Conservation (phyloP, 352 stramenopile species). For the Phytophthora tubulina region DNA sequence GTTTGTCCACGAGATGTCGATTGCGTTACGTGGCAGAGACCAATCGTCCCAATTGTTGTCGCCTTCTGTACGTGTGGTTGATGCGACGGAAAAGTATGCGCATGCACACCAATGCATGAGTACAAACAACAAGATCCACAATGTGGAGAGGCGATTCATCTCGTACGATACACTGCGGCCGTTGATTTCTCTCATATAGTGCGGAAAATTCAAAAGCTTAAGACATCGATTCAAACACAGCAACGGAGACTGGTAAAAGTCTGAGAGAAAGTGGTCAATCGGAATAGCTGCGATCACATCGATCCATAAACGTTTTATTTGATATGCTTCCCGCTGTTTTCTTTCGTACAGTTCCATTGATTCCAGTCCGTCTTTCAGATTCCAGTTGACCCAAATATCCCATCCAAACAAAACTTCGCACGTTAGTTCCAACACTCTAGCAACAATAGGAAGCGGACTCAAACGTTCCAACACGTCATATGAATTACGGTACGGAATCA, state of each 20-base stretch:
- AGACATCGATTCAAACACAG: constrained; percentile 56
- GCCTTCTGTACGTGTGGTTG: background rate
- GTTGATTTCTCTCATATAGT: constrained; percentile 65
- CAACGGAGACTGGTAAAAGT: constrained; percentile 52
- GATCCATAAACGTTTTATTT: constrained; percentile 43
- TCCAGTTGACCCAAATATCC: constrained; percentile 75
- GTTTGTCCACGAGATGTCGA: constrained; percentile 13
- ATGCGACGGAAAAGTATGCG: constrained; percentile 50
- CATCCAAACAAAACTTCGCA: constrained; percentile 58
- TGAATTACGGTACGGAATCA: constrained; percentile 51
- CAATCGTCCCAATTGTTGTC: constrained; percentile 52
- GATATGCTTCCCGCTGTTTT: constrained; percentile 49
- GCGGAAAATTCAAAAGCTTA: constrained; percentile 61
- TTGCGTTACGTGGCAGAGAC: constrained; percentile 37
- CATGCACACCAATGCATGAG: constrained; percentile 65
- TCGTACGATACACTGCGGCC: constrained; percentile 62
- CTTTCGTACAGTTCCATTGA: constrained; percentile 67
- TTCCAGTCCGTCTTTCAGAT: constrained; percentile 50
- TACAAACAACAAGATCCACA: constrained; percentile 53
- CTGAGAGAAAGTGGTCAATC: constrained; percentile 58
- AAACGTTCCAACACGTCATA: constrained; percentile 50
- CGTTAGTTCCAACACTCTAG: constrained; percentile 44
- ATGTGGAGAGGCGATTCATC: constrained; percentile 49
- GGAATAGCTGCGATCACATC: constrained; percentile 59
- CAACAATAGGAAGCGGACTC: constrained; percentile 21